Base-by-base conservation (phyloP, 768 basidiomycete genomes). In the Tephrocybe sp. region DNA sequence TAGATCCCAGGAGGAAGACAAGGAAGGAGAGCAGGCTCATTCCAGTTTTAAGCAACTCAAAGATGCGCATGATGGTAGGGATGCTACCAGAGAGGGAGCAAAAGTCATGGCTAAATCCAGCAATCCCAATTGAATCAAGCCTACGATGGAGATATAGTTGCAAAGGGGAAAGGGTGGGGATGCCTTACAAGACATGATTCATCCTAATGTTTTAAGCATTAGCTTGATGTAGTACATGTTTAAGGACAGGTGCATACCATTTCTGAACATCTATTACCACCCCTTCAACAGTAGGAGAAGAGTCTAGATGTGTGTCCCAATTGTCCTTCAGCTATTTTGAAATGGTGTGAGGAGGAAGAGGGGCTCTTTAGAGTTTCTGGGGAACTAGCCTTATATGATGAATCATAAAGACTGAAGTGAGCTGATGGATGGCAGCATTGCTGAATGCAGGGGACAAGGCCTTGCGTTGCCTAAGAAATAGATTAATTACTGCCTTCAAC, bases 31-130 rank as follows among this genome's bases (percentile, higher is more conserved):
- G 25, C 4, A 65, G 37, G 4, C 66, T 64, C 24, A 42, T 59
- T 4, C 65, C 65, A 37, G 76, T 69, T 0, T 66, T 61, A 37
- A 58, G 14, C 18, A 46, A 17, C 14, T 74, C 72, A 26, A 80
- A 77, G 1, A 69, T 65, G 4, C 73, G 67, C 2, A 71, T 65
- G 15, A 83, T 69, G 2, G 67, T 55, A 3, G 76, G 68, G 24
- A 61, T 62, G 48, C 77, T 72, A 4, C 81, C 81, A 12, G 78
- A 73, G 4, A 84, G 68, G 0, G 77, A 63, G 12, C 74, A 73
- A 54, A 85, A 85, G 58, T 82, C 69, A 55, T 84, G 77, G 4
- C 78, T 76, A 50, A 84, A 85, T 0, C 81, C 80, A 6, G 79
- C 80, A 28, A 84, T 77, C 12, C 83, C 81, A 45, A 85, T 70